These are phyloP conservation scores for Hyphodiscus hymeniophilus DNA, from an alignment of 495 filamentous ascomycete genomes.

Conservation along the genomic window DNA sequence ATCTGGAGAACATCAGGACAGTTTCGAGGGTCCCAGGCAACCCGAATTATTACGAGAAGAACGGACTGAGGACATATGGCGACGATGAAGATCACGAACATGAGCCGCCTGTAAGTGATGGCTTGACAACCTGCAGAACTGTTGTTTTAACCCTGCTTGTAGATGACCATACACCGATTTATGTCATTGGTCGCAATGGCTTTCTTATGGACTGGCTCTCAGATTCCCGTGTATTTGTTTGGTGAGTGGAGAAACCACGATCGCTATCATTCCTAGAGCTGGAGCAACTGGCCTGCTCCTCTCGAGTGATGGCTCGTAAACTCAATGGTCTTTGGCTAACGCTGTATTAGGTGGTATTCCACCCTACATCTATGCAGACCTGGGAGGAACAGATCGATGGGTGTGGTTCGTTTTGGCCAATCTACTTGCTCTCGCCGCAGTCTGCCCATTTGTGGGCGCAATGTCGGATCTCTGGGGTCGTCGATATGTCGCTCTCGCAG, in stretches of 20 bases:
- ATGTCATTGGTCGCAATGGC: constrained; percentile 39
- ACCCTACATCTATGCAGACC: constrained; percentile 54
- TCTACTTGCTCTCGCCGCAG: constrained; percentile 55
- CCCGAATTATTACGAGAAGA: constrained; percentile 39
- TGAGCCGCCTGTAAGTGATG: constrained; percentile 30
- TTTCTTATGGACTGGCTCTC: constrained; percentile 58
- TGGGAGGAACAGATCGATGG: constrained; percentile 60
- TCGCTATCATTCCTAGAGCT: no score
- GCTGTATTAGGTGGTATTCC: constrained; percentile 42
- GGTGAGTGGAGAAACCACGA: no score
- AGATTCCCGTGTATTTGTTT: constrained; percentile 56
- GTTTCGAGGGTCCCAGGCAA: constrained; percentile 27
- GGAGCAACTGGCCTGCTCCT: no score
- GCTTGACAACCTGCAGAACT: no score
- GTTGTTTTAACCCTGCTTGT: no score
- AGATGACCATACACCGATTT: constrained; percentile 50
- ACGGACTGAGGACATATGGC: constrained; percentile 41
- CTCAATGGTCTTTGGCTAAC: constrained; percentile 1
- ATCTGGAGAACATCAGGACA: neutral
- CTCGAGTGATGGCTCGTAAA: neutral
- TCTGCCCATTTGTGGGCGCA: constrained; percentile 66
- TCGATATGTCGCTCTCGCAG: constrained; percentile 56
- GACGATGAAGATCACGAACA: constrained; percentile 42
- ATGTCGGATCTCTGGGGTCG: constrained; percentile 63
- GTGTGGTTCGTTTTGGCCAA: constrained; percentile 69